phyloP scores from a whole-genome alignment of 805 yeast species.

The Metschnikowia aberdeeniae region DNA sequence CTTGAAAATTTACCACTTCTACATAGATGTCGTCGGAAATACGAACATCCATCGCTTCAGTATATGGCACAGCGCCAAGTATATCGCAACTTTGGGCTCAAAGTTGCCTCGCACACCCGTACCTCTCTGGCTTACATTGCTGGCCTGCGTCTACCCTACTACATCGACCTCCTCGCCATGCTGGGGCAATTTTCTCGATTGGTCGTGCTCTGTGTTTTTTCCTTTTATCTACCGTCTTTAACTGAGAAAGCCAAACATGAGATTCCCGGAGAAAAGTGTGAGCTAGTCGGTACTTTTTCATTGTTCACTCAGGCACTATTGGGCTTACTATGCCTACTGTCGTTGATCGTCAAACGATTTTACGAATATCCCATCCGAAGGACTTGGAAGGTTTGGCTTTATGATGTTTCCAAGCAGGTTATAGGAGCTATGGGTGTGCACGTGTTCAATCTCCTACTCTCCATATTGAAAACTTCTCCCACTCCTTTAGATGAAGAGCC shows the following conservation, averaged over 20 bases:
- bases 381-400: slow-evolving; percentile 85
- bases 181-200: slow-evolving; percentile 1
- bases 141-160: not conserved
- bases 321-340: slow-evolving; percentile 72
- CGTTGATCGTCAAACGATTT: slow-evolving; percentile 69
- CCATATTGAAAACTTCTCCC: slow-evolving; percentile 49
- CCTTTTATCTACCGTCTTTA: slow-evolving; percentile 12
- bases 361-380: slow-evolving; percentile 77
- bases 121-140: not conserved
- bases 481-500: slow-evolving; percentile 13
- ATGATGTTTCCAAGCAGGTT: slow-evolving; percentile 86
- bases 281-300: slow-evolving; percentile 78
- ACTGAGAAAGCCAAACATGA: not conserved
- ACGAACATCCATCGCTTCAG: not conserved
- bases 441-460: slow-evolving; percentile 65
- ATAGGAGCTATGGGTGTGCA: slow-evolving; percentile 86
- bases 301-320: slow-evolving; percentile 68
- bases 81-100: not conserved
- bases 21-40: not conserved
- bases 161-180: slow-evolving; percentile 1
- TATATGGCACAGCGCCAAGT: not conserved
- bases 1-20: not conserved
- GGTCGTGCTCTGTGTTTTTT: slow-evolving; percentile 5
- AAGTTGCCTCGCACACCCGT: not conserved
- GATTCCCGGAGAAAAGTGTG: slow-evolving; percentile 34